Conservation (phyloP, 345 rosid species). For the Linum lewisii region DNA sequence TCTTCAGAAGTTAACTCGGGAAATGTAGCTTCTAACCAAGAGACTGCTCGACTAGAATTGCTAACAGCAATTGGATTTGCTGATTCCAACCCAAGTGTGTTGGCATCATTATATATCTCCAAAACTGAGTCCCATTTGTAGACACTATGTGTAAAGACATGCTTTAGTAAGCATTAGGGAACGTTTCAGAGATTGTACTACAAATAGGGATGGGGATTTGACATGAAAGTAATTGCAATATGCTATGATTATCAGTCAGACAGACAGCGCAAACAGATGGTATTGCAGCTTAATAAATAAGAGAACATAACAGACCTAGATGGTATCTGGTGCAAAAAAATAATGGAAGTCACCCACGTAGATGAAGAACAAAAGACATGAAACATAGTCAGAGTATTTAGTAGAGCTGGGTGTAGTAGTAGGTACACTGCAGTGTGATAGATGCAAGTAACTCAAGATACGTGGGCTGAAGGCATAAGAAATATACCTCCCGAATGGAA, state of each 20-base stretch:
- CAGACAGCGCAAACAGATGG: too few species aligned
- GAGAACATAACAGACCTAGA: too few species aligned
- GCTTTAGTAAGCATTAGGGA: neutral
- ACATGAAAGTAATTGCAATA: too few species aligned
- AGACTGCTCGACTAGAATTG: slow-evolving; percentile 73
- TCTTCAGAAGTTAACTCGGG: slow-evolving; percentile 59
- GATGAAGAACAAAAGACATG: neutral
- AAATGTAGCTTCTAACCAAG: slow-evolving; percentile 92
- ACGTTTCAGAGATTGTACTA: neutral
- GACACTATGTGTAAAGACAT: slow-evolving; percentile 24
- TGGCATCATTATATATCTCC: slow-evolving; percentile 84
- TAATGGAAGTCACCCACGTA: too few species aligned
- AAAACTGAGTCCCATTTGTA: slow-evolving; percentile 71
- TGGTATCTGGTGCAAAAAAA: too few species aligned
- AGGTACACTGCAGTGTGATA: neutral
- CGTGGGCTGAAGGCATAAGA: neutral
- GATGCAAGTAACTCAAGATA: neutral
- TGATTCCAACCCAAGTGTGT: slow-evolving; percentile 59
- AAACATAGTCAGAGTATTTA: neutral
- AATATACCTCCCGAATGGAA: slow-evolving; percentile 84
- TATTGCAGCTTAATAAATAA: too few species aligned
- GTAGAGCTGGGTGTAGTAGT: neutral
- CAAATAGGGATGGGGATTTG: neutral
- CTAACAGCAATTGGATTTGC: slow-evolving; percentile 46
- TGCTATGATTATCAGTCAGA: too few species aligned